These are phyloP conservation scores for Pseudozyma pruni DNA, from an alignment of 1,284 basidiomycete species.

Conservation along the genomic window DNA sequence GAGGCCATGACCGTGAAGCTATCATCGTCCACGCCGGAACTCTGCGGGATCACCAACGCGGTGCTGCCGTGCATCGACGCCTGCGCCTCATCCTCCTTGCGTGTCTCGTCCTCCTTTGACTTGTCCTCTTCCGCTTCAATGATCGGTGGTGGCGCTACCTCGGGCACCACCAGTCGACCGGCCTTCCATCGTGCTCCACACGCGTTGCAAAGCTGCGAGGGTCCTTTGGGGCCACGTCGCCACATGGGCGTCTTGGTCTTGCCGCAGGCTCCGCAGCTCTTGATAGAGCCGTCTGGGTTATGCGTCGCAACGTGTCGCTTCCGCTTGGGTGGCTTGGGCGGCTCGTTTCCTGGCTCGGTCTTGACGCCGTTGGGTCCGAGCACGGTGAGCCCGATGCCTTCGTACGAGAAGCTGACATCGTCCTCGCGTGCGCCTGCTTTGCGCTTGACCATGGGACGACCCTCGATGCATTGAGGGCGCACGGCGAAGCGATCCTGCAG, in stretches of 20 bases:
- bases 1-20: conserved; percentile 33
- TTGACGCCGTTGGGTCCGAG: conserved; percentile 42
- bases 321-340: conserved; percentile 54
- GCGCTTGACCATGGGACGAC: conserved; percentile 59
- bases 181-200: conserved; percentile 66
- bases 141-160: conserved; percentile 59
- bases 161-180: conserved; percentile 61
- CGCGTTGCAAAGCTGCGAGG: conserved; percentile 64
- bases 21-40: conserved; percentile 30
- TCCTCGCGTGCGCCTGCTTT: conserved; percentile 53
- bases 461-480: conserved; percentile 46
- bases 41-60: conserved; percentile 46
- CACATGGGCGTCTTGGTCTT: conserved; percentile 67
- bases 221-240: conserved; percentile 63
- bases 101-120: conserved; percentile 35
- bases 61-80: conserved; percentile 51
- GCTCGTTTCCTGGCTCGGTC: conserved; percentile 27
- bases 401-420: conserved; percentile 40
- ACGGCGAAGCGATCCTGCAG: conserved; percentile 60
- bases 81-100: conserved; percentile 38
- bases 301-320: conserved; percentile 66
- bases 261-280: conserved; percentile 64
- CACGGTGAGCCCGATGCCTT: conserved; percentile 35
- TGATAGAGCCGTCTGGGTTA: conserved; percentile 64
- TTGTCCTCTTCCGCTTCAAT: conserved; percentile 50